Base-by-base conservation (phyloP, 2,329 filamentous ascomycete species). In the Penicillium janthinellum region DNA sequence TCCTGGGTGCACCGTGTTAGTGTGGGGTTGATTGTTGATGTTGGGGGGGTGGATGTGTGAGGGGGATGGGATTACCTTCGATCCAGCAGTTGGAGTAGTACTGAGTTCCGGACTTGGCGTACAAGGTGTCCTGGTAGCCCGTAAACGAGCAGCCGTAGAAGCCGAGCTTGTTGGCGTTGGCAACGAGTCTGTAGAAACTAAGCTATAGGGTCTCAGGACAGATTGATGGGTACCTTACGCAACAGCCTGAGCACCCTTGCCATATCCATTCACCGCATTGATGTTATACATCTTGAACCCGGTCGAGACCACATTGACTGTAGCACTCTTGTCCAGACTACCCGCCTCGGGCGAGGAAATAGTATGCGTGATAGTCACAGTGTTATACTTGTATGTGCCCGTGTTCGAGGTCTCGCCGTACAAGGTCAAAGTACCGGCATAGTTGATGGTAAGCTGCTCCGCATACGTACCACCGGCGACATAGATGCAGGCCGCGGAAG, bases 121-220 rank as follows among this genome's bases (percentile, higher is more conserved):
- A 74, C 5, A 76, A 62, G 0, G 74, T 77, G 45, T 77, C 74
- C 47, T 76, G 74, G 50, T 75, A 76, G 1, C 74, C 70, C 2
- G 61, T 59, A 56, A 76, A 75, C 17, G 69, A 65, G 45, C 73
- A 75, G 2, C 68, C 74, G 31, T 76, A 76, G 55, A 75, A 76
- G 5, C 68, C 71, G 10, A 74, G 70, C 17, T 67, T 56, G 41
- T 75, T 59, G 5, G 70, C 73, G 42, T 71, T 73, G 3, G 64
- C 72, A 5, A 69, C 65, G 1, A 71, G 60, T 15, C 69, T 72
- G 3, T 22, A 22, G 3, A 22, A 22, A 22, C 22, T 22, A 22
- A 22, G 22, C 22, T 22, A 22, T 4, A 31, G 31, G 31, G 8
- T 10, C 31, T 10, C 8, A 2, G 7, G 8, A 8, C 31, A 31